These are phyloP conservation scores for Arthrinium phaeospermum DNA, from an alignment of 2,329 filamentous ascomycete species.

Conservation along the genomic window DNA sequence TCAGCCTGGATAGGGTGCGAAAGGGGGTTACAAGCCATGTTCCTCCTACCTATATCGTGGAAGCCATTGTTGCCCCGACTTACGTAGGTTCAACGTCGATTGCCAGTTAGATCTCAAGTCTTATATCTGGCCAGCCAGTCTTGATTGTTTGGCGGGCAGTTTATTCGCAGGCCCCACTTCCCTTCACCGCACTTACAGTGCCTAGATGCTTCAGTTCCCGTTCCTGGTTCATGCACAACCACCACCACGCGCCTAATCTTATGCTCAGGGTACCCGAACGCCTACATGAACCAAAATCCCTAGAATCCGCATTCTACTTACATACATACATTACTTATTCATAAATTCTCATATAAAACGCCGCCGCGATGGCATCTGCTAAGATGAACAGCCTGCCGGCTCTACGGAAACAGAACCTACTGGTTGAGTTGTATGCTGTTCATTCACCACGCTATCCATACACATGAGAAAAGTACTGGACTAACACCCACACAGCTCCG, in stretches of 20 bases:
- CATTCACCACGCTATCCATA: neutral
- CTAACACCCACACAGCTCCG: conserved; percentile 61
- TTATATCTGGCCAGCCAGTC: neutral
- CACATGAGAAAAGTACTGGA: conserved; percentile 21
- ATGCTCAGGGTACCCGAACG: neutral
- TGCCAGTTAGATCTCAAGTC: neutral
- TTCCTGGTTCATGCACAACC: conserved; percentile 5
- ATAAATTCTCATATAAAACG: neutral
- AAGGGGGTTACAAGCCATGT: neutral
- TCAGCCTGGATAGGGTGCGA: neutral
- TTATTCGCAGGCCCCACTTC: neutral
- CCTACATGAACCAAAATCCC: neutral
- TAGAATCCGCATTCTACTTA: neutral
- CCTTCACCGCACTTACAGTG: conserved; percentile 6
- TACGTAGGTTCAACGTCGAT: neutral
- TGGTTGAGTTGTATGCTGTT: conserved; percentile 77
- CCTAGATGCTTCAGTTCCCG: neutral
- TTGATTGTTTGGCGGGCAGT: neutral
- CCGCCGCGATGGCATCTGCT: conserved; percentile 47
- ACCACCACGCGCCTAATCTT: conserved; percentile 2
- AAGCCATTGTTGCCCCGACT: neutral
- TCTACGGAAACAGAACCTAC: conserved; percentile 75
- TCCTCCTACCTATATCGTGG: neutral
- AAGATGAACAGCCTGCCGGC: conserved; percentile 56
- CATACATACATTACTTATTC: neutral